Evolutionary conservation across 495 filamentous ascomycete genomes (phyloP).

Genomic region (Oidiodendron maius): DNA sequence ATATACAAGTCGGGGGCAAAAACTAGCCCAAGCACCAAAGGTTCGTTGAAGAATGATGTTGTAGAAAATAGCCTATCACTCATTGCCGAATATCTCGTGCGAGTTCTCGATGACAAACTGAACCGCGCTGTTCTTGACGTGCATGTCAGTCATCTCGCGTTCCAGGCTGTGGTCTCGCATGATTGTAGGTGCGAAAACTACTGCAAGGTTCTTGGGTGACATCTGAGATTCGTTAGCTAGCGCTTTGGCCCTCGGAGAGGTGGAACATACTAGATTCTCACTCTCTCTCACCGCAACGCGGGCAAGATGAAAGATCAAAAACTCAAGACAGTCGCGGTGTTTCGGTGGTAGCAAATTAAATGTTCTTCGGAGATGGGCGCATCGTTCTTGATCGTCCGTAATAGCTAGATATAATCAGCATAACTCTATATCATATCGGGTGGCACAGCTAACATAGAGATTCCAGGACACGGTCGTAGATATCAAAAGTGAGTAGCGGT

Average conservation of each 20-base stretch:
- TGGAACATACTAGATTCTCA: slow-evolving; percentile 56
- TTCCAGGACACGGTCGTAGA: slow-evolving; percentile 86
- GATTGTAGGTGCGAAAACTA: slow-evolving; percentile 97
- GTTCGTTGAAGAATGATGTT: too few relatives aligned
- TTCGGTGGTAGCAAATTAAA: slow-evolving; percentile 71
- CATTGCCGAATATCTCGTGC: slow-evolving; percentile 60
- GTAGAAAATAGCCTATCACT: too few relatives aligned
- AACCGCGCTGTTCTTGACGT: slow-evolving; percentile 82
- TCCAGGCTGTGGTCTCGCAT: slow-evolving; percentile 85
- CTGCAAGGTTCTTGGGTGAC: slow-evolving; percentile 90
- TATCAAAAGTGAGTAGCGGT: slow-evolving; percentile 85
- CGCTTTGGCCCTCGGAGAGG: background rate
- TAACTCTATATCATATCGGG: background rate
- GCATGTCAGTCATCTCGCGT: slow-evolving; percentile 93
- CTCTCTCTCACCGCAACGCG: slow-evolving; percentile 76
- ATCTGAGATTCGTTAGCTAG: slow-evolving; percentile 43
- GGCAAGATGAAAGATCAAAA: slow-evolving; percentile 88
- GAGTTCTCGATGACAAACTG: slow-evolving; percentile 88
- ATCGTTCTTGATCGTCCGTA: slow-evolving; percentile 50
- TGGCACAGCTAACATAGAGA: slow-evolving; percentile 48
- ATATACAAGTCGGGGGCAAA: slow-evolving; percentile 17
- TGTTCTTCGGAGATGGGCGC: slow-evolving; percentile 60
- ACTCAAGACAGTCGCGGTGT: slow-evolving; percentile 86
- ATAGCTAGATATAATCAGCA: slow-evolving; percentile 37
- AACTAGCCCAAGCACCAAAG: too few relatives aligned